Evolutionary conservation across 2,329 filamentous ascomycete genomes (phyloP).

Genomic region (Apiospora kogelbergensis): DNA sequence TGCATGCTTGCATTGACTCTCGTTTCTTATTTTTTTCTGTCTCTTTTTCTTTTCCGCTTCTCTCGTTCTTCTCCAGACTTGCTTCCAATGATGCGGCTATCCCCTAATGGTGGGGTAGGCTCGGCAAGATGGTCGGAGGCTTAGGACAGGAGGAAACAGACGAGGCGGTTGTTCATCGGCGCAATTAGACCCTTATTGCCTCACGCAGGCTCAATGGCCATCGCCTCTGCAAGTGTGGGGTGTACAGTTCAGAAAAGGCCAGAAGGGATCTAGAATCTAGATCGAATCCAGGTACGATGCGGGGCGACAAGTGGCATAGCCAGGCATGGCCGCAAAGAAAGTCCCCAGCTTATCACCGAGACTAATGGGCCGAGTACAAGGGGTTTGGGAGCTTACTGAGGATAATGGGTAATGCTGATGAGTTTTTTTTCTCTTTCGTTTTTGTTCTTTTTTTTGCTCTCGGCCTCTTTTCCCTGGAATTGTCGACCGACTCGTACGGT

Average conservation of each 20-base stretch:
- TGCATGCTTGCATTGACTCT: neutral
- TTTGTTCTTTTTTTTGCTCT: neutral
- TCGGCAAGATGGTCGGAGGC: conserved; percentile 12
- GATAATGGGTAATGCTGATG: neutral
- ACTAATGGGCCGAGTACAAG: neutral
- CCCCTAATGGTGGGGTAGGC: conserved; percentile 5
- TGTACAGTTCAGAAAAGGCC: conserved; percentile 1
- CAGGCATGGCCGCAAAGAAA: conserved; percentile 1
- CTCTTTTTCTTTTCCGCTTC: neutral
- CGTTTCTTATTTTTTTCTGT: neutral
- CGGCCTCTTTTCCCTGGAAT: neutral
- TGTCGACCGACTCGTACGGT: neutral
- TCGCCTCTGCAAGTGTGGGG: conserved; percentile 1
- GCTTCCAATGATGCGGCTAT: neutral
- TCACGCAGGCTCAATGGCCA: conserved; percentile 4
- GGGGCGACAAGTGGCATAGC: conserved; percentile 5
- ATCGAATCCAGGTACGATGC: conserved; percentile 9
- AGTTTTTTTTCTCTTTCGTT: neutral
- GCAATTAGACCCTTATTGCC: conserved; percentile 12
- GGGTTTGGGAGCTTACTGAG: neutral
- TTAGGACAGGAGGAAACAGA: conserved; percentile 1
- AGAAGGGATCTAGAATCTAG: conserved; percentile 9
- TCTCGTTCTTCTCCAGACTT: neutral
- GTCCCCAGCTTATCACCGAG: conserved; percentile 6
- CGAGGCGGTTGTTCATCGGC: conserved; percentile 10